Evolutionary conservation across 805 yeast genomes (phyloP), one percentile per base, ranked within the genome.

Genomic region (Sugiyamaella valdiviana): DNA sequence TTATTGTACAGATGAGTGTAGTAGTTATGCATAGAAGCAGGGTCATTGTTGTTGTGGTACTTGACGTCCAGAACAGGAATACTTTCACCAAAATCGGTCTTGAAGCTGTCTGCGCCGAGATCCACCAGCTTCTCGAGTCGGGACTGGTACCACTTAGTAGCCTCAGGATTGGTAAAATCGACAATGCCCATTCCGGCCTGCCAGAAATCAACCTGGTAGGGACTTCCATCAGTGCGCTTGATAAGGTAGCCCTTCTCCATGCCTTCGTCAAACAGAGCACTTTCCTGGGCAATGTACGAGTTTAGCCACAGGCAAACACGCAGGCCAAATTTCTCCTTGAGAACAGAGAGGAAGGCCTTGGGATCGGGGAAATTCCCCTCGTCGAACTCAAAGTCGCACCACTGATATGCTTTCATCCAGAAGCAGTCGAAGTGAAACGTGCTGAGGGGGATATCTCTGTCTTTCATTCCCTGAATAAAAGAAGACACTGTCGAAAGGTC

Each of bases 341-440:
- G 57, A 43, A 59, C 52, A n/a, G 51, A 37, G 16, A 67, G 51
- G 60, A 63, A 60, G 16, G 56, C 51, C 42, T 60, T 58, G 10
- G 65, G 55, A 22, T 65, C 64, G 40, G 68, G 66, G 57, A 68
- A 68, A 47, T 53, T 59, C 3, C 64, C 69, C 2, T 59, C 56
- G 51, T 68, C 72, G 49, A 68, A 67, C 48, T 66, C 69, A 54
- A 67, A 67, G 54, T 67, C 70, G 53, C 70, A 65, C 71, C 71
- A 67, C 48, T 67, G 68, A 54, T 65, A 67, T 7, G 66, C 65
- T 52, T 66, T 67, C 72, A 67, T 67, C 72, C 72, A 67, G 57
- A 66, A 67, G 42, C 69, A 66, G 48, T 67, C 72, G 40, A 64
- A 68, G 46, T 68, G 72, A 60, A 68, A 68, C 2, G 66, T 63